These are phyloP conservation scores for Xerocomus amazonicus DNA, from an alignment of 1,284 basidiomycete genomes.

Conservation along the genomic window DNA sequence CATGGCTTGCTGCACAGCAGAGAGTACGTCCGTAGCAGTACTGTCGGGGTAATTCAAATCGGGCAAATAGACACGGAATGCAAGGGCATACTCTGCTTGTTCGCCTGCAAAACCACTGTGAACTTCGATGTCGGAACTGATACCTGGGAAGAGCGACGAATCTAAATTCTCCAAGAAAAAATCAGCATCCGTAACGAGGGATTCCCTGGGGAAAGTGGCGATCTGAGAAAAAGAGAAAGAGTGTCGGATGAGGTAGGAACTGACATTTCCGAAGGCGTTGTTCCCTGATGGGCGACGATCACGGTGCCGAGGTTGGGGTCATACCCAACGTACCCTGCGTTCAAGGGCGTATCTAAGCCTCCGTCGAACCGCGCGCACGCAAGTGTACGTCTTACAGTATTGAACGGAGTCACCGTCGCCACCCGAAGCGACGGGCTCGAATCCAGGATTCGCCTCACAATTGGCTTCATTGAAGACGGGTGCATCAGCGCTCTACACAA, in stretches of 20 bases:
- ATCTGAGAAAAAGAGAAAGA: not conserved
- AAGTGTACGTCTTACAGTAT: constrained; percentile 37
- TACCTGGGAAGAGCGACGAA: constrained; percentile 56
- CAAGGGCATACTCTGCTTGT: constrained; percentile 44
- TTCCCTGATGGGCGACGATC: constrained; percentile 39
- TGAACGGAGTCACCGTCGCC: constrained; percentile 54
- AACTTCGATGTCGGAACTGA: constrained; percentile 45
- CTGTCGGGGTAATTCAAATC: constrained; percentile 27
- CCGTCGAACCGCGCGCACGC: no score
- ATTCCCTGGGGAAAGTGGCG: constrained; percentile 32
- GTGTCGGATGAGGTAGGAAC: constrained; percentile 1
- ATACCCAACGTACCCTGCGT: constrained; percentile 39
- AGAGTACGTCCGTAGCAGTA: constrained; percentile 46
- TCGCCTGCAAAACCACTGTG: constrained; percentile 56
- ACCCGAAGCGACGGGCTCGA: constrained; percentile 58
- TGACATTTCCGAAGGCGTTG: constrained; percentile 32
- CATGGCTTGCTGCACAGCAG: constrained; percentile 47
- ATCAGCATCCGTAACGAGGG: constrained; percentile 53
- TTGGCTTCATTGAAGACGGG: constrained; percentile 36
- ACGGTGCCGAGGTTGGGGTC: constrained; percentile 32
- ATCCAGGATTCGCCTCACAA: constrained; percentile 54
- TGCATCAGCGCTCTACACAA: not conserved
- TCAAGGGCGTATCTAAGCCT: not conserved
- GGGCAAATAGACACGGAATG: constrained; percentile 2
- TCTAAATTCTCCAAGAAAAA: constrained; percentile 40